Evolutionary conservation across 129 eudicot species (phyloP), one percentile per base, ranked within the genome.

Genomic region (Pittosporum tobira): DNA sequence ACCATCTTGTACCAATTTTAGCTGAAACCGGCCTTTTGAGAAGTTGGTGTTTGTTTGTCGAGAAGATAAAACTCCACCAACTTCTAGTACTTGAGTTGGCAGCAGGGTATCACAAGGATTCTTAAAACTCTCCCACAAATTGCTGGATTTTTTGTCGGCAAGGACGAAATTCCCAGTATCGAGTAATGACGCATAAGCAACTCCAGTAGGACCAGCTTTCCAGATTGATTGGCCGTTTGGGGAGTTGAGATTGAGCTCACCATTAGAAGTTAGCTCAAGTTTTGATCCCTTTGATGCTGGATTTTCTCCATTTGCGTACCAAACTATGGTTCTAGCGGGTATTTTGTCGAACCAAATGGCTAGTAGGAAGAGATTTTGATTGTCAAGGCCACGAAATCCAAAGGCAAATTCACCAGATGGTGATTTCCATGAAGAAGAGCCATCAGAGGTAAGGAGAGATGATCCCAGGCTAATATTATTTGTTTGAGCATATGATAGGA

Each of bases 101-200:
- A 79, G 68, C 9, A 79, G 22, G 15, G 81, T 79, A 25, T 79
- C 81, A 1, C 78, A 54, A 0, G 85, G 81, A 23, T 54, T 3
- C 0, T 44, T 40, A 48, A 79, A 79, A 31, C 85, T 79, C 63
- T 79, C 67, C 85, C 85, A 79, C 2, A 71, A 3, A 12, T 38
- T 4, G 20, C 21, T 16, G n/a, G 71, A 74, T 13, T 38, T 20
- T 3, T 56, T 30, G 3, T 19, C 10, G 1, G 10, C 46, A n/a
- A 79, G 57, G 22, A 71, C 69, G n/a, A 79, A 75, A 51, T 79
- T 79, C 6, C 85, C 81, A 16, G 75, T 66, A 54, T 74, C 75
- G 0, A 38, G 59, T 61, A 79, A 34, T 2, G 51, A 34, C 2
- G 64, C 81, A 66, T 63, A 55, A 10, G 71, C 40, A 36, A 55